Percentiles rank a stretch among this genome's conserved stretches.
Conservation (phyloP, 2,329 filamentous ascomycete genomes). For the Akanthomyces muscarius region DNA sequence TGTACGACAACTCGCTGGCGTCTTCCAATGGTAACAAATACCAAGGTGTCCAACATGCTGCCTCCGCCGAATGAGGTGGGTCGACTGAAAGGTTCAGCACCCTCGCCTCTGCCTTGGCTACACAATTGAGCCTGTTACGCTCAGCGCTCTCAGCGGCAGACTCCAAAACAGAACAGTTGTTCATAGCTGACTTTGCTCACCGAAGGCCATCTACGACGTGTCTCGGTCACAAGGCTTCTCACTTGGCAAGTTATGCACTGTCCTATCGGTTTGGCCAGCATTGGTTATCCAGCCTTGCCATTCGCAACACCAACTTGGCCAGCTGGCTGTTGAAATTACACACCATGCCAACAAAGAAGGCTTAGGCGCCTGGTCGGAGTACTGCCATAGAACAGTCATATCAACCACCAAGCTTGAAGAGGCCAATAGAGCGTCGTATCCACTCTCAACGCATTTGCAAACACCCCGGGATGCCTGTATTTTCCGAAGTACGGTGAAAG, state of each 20-base stretch:
- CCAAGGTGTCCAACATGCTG: neutral
- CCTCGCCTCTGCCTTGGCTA: neutral
- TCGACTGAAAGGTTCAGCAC: neutral
- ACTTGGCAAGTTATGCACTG: no score
- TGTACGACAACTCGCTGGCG: neutral
- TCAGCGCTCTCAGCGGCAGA: no score
- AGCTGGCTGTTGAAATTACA: no score
- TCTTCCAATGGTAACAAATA: neutral
- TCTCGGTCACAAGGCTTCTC: no score
- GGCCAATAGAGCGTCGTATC: neutral
- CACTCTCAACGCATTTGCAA: neutral
- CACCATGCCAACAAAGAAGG: neutral
- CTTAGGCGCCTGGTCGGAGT: neutral
- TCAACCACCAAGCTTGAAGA: neutral
- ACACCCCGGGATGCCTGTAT: neutral
- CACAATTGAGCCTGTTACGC: no score
- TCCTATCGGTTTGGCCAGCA: no score
- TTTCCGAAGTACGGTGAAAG: constrained; percentile 1
- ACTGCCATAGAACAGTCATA: neutral
- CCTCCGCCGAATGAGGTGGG: neutral
- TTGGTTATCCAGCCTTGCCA: no score
- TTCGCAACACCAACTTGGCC: no score
- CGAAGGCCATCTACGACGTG: no score
- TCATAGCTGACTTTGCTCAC: no score
- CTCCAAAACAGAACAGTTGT: no score